Percentiles rank a stretch among this genome's conserved stretches.
Evolutionary conservation across 345 rosid genomes (phyloP).

Genomic region (Syzygium oleosum): DNA sequence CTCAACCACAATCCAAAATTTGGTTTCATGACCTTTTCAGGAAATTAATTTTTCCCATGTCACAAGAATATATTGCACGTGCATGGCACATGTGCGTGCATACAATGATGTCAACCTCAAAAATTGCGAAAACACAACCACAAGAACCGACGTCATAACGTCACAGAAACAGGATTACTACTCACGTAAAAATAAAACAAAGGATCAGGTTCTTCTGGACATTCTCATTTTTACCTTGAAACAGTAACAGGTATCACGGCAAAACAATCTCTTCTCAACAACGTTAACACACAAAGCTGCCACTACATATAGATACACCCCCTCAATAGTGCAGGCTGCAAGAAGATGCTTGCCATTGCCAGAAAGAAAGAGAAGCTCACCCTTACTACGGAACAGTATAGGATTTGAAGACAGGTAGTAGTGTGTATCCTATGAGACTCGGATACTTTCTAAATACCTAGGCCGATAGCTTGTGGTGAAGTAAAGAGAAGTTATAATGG

Average conservation of each 20-base stretch:
- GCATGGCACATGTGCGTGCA: background rate
- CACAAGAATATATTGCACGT: background rate
- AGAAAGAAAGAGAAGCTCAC: background rate
- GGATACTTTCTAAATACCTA: background rate
- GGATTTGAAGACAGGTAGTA: background rate
- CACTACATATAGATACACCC: background rate
- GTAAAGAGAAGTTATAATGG: background rate
- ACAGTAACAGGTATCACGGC: background rate
- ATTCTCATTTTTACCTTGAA: background rate
- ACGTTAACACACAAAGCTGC: background rate
- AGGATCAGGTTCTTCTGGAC: background rate
- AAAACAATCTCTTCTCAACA: background rate
- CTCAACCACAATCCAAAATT: background rate
- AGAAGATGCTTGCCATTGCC: background rate
- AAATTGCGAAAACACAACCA: background rate
- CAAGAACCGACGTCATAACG: background rate
- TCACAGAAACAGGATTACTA: background rate
- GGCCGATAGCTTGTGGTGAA: background rate
- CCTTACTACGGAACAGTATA: background rate
- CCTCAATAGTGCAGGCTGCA: background rate
- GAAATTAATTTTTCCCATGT: background rate
- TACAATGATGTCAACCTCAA: background rate
- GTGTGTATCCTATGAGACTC: background rate
- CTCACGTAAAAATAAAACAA: background rate
- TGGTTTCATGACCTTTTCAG: background rate